Evolutionary conservation across 495 filamentous ascomycete genomes (phyloP), one percentile per base, ranked within the genome.

Genomic region (Penicillium herquei): DNA sequence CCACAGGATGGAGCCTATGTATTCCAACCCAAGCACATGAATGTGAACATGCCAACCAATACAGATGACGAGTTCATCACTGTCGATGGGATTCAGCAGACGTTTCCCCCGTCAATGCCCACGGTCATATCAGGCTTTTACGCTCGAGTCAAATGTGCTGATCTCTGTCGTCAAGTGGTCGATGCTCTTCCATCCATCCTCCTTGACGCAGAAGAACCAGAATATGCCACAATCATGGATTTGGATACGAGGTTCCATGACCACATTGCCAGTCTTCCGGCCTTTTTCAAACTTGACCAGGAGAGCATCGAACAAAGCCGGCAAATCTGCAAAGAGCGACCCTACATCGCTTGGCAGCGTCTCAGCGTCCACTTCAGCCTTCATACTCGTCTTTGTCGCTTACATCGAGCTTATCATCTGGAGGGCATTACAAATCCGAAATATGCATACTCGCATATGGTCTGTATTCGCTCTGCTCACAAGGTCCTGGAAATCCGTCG

Each of bases 11-110:
- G 65, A 9, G 47, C 58, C 16, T 72, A 70, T 44, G 52, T 53
- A 2, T 57, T 68, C 6, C 67, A 72, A 7, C 58, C 65, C 6
- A 63, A 60, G n/a, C 65, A 72, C 14, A 70, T 72, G 69, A 65
- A 63, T 11, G 65, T 70, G 1, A 62, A 68, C 16, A 52, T 60
- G 14, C 65, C 67, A 3, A 63, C 51, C 48, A 69, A 71, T 39
- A 59, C 57, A 32, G 66, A 71, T 30, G 66, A 71, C 44, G 64
- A 69, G 35, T 42, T 49, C 17, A 57, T 71, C 21, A 56, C 64
- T 1, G 12, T 51, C 3, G 45, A 39, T 2, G 57, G 50, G 1
- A 33, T 56, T 31, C 53, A 60, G 6, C 43, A 54, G 12, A 34
- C 42, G 2, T 44, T 53, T 18, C 63, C 69, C 0, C 18, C 59